Evolutionary conservation across 2,329 filamentous ascomycete species (phyloP), one percentile per base, ranked within the genome.

Genomic region (Tolypocladium cylindrosporum): DNA sequence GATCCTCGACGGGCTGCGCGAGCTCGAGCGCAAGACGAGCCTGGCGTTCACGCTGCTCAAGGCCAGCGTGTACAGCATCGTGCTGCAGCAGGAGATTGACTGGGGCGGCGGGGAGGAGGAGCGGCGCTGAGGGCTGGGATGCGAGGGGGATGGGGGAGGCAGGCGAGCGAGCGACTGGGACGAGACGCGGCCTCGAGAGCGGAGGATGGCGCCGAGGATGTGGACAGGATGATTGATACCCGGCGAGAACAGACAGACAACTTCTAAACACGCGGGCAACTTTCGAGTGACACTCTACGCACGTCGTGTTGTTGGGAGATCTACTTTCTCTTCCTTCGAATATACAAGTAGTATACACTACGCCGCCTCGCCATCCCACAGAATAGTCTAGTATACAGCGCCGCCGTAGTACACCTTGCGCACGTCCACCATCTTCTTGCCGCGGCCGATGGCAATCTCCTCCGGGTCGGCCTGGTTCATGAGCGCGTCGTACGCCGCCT

Each of bases 41-140:
- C 79, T 96, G 57, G 93, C 97, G 27, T 97, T 96, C 74, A 99
- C 94, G 61, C 75, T 97, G 70, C 81, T 99, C 70, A 99, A 99
- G 78, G 93, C 94, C 21, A 97, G 93, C 73, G 94, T 99, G 62
- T 99, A 99, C 77, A 96, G 90, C 70, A 99, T 99, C 77, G 92
- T 99, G 61, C 74, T 99, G 77, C 93, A 99, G 81, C 93, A 97
- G 81, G 90, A 97, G 81, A 91, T 96, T 67, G 86, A 88, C 62
- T 89, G 87, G 74, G 88, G 84, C 54, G 79, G 79, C 64, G 74
- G 77, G 69, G 77, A 68, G 31, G 16, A 68, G 69, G 16, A 68
- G 70, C 37, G 69, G 68, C 62, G 69, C 72, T 59, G 67, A 55
- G 57, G 51, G 43, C 13, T 5, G 13, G 24, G 43, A 3, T 3